Conservation (phyloP, 257 asterid genomes). For the Solanum rostratum region DNA sequence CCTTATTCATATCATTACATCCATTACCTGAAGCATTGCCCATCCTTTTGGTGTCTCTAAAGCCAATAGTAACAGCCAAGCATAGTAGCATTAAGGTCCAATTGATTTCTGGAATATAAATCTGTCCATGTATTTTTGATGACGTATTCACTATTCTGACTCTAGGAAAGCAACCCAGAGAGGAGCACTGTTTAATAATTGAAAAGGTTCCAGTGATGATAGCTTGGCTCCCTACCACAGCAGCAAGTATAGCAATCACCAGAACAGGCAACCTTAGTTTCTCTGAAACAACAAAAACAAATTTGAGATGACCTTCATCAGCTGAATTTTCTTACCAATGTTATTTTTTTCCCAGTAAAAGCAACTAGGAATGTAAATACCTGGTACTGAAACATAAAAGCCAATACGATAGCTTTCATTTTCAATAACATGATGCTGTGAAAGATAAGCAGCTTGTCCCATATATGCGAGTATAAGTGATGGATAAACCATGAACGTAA, state of each 20-base stretch:
- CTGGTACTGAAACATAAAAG: conserved; percentile 85
- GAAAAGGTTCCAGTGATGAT: conserved; percentile 90
- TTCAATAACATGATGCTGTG: conserved; percentile 42
- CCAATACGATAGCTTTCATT: conserved; percentile 38
- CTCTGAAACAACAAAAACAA: conserved; percentile 5
- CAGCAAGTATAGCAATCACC: conserved; percentile 87
- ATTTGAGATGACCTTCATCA: neutral
- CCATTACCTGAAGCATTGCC: conserved; percentile 94
- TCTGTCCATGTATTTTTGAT: conserved; percentile 80
- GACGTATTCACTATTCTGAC: conserved; percentile 84
- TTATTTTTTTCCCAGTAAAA: neutral
- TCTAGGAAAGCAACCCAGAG: conserved; percentile 82
- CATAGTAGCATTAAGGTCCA: conserved; percentile 80
- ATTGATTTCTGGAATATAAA: conserved; percentile 89
- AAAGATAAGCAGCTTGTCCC: conserved; percentile 96
- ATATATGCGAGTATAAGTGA: conserved; percentile 76
- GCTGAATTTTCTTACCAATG: neutral
- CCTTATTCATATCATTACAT: neutral
- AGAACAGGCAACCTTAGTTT: conserved; percentile 78
- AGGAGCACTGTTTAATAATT: conserved; percentile 84
- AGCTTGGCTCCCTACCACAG: conserved; percentile 96
- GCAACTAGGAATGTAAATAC: conserved; percentile 19
- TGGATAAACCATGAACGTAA: conserved; percentile 66
- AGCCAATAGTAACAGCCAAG: conserved; percentile 83
- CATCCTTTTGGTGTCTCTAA: conserved; percentile 74